Evolutionary conservation across 352 stramenopile genomes (phyloP).

Genomic region (Phytophthora vignae): DNA sequence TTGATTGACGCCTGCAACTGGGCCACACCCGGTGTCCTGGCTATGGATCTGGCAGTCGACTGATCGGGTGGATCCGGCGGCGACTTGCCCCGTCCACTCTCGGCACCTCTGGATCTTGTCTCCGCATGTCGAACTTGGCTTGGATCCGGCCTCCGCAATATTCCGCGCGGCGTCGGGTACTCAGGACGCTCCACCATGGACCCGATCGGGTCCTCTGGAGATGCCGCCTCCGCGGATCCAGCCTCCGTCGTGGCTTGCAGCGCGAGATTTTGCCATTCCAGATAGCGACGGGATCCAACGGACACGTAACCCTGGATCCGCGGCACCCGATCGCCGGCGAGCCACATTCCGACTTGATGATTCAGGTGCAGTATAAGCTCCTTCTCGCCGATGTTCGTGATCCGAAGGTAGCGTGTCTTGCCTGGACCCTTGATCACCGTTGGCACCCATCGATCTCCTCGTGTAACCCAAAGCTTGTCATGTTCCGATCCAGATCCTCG

Average conservation of each 20-base stretch:
- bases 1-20: too few species aligned
- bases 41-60: too few species aligned
- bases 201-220: neutral
- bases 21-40: too few species aligned
- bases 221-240: neutral
- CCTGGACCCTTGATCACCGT: neutral
- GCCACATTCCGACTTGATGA: conserved; percentile 11
- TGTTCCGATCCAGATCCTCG: neutral
- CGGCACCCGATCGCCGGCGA: conserved; percentile 6
- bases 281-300: neutral
- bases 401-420: neutral
- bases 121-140: too few species aligned
- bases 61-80: too few species aligned
- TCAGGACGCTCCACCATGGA: neutral
- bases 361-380: too few species aligned
- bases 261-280: conserved; percentile 6
- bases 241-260: too few species aligned
- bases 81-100: too few species aligned
- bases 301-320: conserved; percentile 13
- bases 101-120: too few species aligned
- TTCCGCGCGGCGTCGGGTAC: too few species aligned
- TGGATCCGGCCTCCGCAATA: too few species aligned
- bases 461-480: conserved; percentile 16
- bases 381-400: conserved; percentile 9
- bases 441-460: conserved; percentile 7